Conservation (phyloP, 345 rosid species). For the Hevea brasiliensis region DNA sequence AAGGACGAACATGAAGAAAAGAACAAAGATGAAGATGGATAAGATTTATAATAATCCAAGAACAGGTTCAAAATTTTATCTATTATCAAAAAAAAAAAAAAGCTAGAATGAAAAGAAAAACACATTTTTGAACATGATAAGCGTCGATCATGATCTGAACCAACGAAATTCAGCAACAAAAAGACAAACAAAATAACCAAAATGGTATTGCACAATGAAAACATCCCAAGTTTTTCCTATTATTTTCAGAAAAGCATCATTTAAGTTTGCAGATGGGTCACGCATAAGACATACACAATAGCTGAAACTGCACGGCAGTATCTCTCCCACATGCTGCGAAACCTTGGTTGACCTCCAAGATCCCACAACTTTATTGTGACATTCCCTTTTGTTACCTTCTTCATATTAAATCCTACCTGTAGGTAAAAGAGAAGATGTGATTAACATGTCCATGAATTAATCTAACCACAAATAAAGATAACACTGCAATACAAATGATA, state of each 20-base stretch:
- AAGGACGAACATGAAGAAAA: too few species aligned
- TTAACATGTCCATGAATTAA: neutral
- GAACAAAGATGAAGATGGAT: too few species aligned
- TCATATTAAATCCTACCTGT: conserved; percentile 89
- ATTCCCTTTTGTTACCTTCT: conserved; percentile 80
- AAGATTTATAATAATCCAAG: neutral
- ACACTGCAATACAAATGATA: neutral
- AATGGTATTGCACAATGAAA: neutral
- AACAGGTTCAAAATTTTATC: neutral
- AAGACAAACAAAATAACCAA: neutral
- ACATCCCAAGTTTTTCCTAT: neutral
- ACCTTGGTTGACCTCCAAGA: conserved; percentile 65
- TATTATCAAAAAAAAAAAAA: neutral
- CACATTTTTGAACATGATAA: neutral
- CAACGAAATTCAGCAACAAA: neutral
- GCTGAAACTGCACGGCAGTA: conserved; percentile 78
- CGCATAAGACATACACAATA: conserved; percentile 46
- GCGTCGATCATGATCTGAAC: neutral
- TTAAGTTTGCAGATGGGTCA: neutral
- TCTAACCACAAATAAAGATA: neutral
- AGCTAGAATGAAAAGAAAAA: neutral
- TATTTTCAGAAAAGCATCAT: neutral
- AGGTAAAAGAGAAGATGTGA: conserved; percentile 3
- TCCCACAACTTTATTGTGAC: conserved; percentile 90
- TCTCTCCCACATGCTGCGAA: conserved; percentile 82